phyloP scores from a whole-genome alignment of 345 rosid species.

The Citrus australasica region DNA sequence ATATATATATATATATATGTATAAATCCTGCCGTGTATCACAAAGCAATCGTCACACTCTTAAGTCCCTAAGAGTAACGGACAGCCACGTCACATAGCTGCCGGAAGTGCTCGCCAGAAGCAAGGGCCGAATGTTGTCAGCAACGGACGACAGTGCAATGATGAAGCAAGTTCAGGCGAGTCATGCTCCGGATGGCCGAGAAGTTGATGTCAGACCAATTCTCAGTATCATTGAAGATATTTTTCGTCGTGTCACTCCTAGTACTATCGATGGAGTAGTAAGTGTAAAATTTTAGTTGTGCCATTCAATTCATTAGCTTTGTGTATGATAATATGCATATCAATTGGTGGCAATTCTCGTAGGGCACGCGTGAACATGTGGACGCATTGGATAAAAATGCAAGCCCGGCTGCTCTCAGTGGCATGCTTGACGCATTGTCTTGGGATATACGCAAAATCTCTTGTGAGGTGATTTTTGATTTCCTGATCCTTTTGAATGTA shows the following conservation, averaged over 20 bases:
- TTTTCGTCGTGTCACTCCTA: constrained; percentile 30
- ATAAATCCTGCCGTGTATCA: background rate
- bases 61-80: background rate
- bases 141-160: constrained; percentile 33
- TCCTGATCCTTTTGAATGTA: background rate
- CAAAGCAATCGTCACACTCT: background rate
- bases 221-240: constrained; percentile 34
- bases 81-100: background rate
- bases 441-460: constrained; percentile 31
- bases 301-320: background rate
- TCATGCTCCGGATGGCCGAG: constrained; percentile 48
- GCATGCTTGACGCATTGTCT: constrained; percentile 33
- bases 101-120: constrained; percentile 6
- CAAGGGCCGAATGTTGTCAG: constrained; percentile 22
- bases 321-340: background rate
- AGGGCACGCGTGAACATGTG: constrained; percentile 21
- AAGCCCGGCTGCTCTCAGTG: constrained; percentile 12
- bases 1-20: no score
- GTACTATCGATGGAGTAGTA: constrained; percentile 22
- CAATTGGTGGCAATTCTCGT: background rate
- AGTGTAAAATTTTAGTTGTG: constrained; percentile 12
- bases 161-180: constrained; percentile 42
- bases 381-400: constrained; percentile 21
- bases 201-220: constrained; percentile 32
- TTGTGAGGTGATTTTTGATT: constrained; percentile 32